Percentiles rank a stretch among this genome's conserved stretches.
Evolutionary conservation across 495 filamentous ascomycete genomes (phyloP).

Genomic region (Aspergillus biplanus): DNA sequence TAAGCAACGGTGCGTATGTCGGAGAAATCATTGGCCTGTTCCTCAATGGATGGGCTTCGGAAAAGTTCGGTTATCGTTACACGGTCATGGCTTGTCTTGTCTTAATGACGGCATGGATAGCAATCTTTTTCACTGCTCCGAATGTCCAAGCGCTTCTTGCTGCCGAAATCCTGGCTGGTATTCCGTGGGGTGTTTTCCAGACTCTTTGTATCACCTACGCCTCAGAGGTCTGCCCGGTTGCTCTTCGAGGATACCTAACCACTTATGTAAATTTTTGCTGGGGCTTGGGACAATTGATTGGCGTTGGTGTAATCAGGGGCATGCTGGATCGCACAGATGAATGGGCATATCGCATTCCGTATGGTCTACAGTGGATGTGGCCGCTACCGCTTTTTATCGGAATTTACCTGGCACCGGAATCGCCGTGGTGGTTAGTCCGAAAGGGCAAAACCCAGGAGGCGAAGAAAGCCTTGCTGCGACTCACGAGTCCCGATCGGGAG

Average conservation of each 20-base stretch:
- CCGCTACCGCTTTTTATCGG: conserved; percentile 73
- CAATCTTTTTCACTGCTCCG: conserved; percentile 78
- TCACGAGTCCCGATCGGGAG: conserved; percentile 61
- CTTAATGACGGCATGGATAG: conserved; percentile 67
- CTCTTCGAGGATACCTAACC: conserved; percentile 72
- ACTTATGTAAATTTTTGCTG: conserved; percentile 85
- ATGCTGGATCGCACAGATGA: conserved; percentile 61
- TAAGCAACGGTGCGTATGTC: conserved; percentile 67
- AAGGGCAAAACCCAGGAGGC: conserved; percentile 69
- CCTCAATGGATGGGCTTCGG: conserved; percentile 76
- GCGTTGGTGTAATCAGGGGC: conserved; percentile 70
- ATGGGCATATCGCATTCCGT: conserved; percentile 72
- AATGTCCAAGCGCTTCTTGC: conserved; percentile 69
- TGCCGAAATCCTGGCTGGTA: conserved; percentile 76
- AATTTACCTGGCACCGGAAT: conserved; percentile 73
- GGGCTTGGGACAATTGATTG: conserved; percentile 78
- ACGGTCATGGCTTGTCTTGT: conserved; percentile 71
- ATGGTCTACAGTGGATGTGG: conserved; percentile 86
- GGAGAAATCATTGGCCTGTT: conserved; percentile 78
- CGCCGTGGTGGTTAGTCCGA: conserved; percentile 82
- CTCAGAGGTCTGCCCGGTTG: conserved; percentile 76
- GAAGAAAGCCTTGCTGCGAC: conserved; percentile 65
- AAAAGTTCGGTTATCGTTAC: conserved; percentile 73
- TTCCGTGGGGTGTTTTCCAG: conserved; percentile 84
- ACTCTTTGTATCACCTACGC: conserved; percentile 80